A percentile compares a stretch with the other conserved stretches of the same genome.
Conservation (phyloP, 2,329 filamentous ascomycete genomes). For the Sphaerulina musiva region DNA sequence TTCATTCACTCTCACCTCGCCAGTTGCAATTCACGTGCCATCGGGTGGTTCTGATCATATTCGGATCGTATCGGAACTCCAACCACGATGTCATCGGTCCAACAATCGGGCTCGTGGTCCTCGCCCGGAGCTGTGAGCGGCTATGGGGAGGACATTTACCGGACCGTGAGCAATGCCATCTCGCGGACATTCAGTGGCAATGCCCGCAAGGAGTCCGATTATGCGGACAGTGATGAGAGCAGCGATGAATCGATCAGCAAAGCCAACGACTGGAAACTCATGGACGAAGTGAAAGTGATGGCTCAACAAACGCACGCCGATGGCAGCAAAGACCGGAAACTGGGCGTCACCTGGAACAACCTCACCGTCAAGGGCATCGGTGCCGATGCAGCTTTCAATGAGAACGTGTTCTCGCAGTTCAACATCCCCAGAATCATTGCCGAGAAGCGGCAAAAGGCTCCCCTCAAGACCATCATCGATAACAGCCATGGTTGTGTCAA, state of each 20-base stretch:
- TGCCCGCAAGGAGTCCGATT: slow-evolving; percentile 2
- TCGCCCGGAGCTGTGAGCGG: slow-evolving; percentile 15
- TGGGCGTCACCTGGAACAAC: slow-evolving; percentile 61
- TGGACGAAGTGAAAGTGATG: slow-evolving; percentile 43
- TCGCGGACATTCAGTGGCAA: slow-evolving; percentile 17
- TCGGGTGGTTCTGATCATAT: slow-evolving; percentile 7
- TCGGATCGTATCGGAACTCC: slow-evolving; percentile 1
- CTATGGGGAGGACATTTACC: slow-evolving; percentile 17
- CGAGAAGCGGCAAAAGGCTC: slow-evolving; percentile 43
- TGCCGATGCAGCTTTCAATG: slow-evolving; percentile 57
- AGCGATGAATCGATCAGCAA: slow-evolving; percentile 28
- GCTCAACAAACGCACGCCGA: slow-evolving; percentile 42
- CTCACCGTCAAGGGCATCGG: slow-evolving; percentile 58
- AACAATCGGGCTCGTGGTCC: slow-evolving; percentile 11
- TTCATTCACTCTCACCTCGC: not conserved
- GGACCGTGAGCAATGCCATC: not conserved
- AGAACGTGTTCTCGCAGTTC: slow-evolving; percentile 52
- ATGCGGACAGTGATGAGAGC: slow-evolving; percentile 4
- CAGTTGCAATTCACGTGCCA: not conserved
- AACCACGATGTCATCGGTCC: slow-evolving; percentile 2
- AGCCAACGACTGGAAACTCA: slow-evolving; percentile 45
- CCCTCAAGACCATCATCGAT: slow-evolving; percentile 59
- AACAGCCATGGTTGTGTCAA: slow-evolving; percentile 58
- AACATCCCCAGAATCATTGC: slow-evolving; percentile 40
- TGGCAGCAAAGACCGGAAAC: slow-evolving; percentile 44